Percentiles rank a stretch among this genome's conserved stretches.
Conservation (phyloP, 1,139 yeast species). For the Lodderomyces parapsilosis region DNA sequence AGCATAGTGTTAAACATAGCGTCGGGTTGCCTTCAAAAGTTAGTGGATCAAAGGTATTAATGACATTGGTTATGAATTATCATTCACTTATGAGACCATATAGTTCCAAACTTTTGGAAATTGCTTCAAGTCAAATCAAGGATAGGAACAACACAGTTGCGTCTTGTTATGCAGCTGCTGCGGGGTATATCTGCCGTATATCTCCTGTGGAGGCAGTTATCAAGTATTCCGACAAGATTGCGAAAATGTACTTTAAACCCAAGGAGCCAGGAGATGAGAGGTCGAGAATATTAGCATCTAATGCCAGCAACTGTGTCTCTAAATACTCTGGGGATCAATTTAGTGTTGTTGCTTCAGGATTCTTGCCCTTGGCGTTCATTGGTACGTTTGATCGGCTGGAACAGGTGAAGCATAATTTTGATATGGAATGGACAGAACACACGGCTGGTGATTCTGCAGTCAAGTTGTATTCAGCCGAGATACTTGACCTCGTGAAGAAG, state of each 20-base stretch:
- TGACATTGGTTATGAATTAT: constrained; percentile 60
- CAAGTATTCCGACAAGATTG: constrained; percentile 53
- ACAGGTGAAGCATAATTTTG: constrained; percentile 50
- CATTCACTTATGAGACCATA: constrained; percentile 54
- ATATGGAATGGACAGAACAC: constrained; percentile 76
- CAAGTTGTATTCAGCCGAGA: constrained; percentile 71
- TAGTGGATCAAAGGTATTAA: constrained; percentile 78
- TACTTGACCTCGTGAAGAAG: constrained; percentile 48
- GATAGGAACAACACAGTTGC: constrained; percentile 76
- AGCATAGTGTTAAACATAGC: constrained; percentile 56
- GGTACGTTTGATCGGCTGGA: constrained; percentile 68
- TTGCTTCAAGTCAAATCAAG: constrained; percentile 57
- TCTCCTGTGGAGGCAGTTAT: constrained; percentile 54
- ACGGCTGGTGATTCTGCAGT: constrained; percentile 74
- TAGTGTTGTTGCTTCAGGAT: constrained; percentile 58
- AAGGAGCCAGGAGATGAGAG: constrained; percentile 50
- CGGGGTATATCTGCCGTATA: constrained; percentile 75
- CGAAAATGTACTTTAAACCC: constrained; percentile 60
- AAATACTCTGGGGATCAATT: constrained; percentile 72
- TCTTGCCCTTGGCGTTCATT: constrained; percentile 76
- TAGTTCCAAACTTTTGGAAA: constrained; percentile 60
- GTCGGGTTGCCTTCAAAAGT: constrained; percentile 92
- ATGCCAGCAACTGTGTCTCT: constrained; percentile 66
- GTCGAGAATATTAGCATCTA: constrained; percentile 53
- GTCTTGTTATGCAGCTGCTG: constrained; percentile 73